These are phyloP conservation scores for Geranium incanum DNA, from an alignment of 441 rosid genomes.

Conservation along the genomic window DNA sequence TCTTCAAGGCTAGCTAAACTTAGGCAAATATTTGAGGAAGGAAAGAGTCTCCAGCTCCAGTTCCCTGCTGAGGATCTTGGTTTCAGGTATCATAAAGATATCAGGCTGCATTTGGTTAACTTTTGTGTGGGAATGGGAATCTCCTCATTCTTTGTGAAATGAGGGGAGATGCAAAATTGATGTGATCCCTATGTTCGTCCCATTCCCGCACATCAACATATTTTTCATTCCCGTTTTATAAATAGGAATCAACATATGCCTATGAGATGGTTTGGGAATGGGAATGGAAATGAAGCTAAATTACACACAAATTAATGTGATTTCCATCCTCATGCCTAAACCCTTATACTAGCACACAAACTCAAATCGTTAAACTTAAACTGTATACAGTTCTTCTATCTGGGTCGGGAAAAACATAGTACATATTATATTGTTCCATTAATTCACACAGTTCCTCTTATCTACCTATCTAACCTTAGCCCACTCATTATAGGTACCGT, in stretches of 20 bases:
- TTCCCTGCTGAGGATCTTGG: constrained; percentile 99
- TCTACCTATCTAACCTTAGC: constrained; percentile 14
- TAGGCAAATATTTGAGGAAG: constrained; percentile 67
- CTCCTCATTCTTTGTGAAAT: background rate
- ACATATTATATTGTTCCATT: background rate
- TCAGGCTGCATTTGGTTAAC: background rate
- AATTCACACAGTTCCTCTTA: background rate
- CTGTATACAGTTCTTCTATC: background rate
- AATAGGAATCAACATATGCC: background rate
- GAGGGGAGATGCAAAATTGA: background rate
- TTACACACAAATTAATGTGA: too few species aligned
- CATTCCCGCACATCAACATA: background rate
- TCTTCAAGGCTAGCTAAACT: constrained; percentile 64
- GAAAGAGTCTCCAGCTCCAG: constrained; percentile 91
- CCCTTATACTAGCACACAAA: background rate
- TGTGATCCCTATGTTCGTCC: background rate
- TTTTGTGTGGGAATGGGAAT: background rate
- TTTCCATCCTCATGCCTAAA: background rate
- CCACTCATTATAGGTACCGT: constrained; percentile 44
- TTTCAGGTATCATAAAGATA: constrained; percentile 50
- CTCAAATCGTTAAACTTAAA: background rate
- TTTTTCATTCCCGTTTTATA: too few species aligned
- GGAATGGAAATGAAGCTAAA: background rate
- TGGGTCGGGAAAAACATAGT: too few species aligned
- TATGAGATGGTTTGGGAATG: background rate